Base-by-base conservation (phyloP, 2,329 filamentous ascomycete species). In the Pyrenophora graminea region DNA sequence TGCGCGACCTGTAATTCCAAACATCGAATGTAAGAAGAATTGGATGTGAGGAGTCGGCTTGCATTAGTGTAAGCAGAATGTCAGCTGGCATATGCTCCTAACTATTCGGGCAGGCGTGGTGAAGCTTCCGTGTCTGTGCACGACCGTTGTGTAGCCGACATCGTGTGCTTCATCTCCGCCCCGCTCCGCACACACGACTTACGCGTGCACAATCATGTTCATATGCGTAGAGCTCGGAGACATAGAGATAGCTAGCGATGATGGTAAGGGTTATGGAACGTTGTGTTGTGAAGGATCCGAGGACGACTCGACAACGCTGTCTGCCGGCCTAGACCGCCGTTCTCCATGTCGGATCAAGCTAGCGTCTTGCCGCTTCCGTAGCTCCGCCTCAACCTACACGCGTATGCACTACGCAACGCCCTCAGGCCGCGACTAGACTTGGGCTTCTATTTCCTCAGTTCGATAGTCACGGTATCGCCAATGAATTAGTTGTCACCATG, bases 301-400 rank as follows among this genome's bases (percentile, higher is more conserved):
- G 31, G 42, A n/a, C 39, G 18, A 40, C 18, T 39, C 27, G 27
- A 36, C 33, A 36, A 33, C 23, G 17, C 19, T 43, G 31, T 39
- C 36, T 12, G 12, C 33, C 44, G 30, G 40, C 45, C 47, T 36
- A 21, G 19, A 55, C 39, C 27, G 27, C 27, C 10, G 27, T 47
- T 44, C 39, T 9, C 8, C 54, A 27, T 25, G 45, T 33, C 48
- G 46, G 39, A 53, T 49, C 45, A 33, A 55, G 49, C 47, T 52
- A 56, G 51, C 36, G 27, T 30, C 17, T 42, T 51, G 47, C 33
- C 32, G 15, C 32, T 39, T 52, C 42, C 44, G 39, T 36, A 48
- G 42, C 59, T 59, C 53, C 55, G 58, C 57, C 59, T 44, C 59
- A 39, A 48, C 36, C 33, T 50, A 46, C 47, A 62, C 59, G 59